Conservation (phyloP, 352 stramenopile genomes). For the Aphanomyces cochlioides region DNA sequence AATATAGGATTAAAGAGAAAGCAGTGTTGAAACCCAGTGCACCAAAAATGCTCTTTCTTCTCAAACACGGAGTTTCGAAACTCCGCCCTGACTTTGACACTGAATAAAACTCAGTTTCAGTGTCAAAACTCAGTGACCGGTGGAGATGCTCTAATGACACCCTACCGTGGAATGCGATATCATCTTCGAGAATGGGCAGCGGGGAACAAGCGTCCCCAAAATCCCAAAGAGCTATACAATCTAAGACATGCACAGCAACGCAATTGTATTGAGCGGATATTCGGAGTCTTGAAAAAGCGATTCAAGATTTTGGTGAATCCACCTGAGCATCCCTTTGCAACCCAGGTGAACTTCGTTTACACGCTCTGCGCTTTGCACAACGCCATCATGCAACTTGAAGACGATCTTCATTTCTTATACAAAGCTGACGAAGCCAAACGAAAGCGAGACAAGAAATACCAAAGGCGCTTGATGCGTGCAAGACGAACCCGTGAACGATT, state of each 20-base stretch:
- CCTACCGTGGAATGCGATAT: constrained; percentile 32
- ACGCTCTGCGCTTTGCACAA: constrained; percentile 1
- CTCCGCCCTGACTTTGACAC: too few relatives aligned
- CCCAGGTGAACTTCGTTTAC: neutral
- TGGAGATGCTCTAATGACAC: constrained; percentile 29
- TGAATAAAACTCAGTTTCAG: too few relatives aligned
- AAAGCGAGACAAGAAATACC: constrained; percentile 4
- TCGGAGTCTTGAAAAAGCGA: constrained; percentile 31
- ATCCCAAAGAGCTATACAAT: constrained; percentile 35
- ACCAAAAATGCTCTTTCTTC: too few relatives aligned
- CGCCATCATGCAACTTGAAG: neutral
- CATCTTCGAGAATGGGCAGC: constrained; percentile 31
- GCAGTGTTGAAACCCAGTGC: too few relatives aligned
- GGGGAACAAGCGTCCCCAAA: constrained; percentile 26
- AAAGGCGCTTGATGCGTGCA: neutral
- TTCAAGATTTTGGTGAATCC: constrained; percentile 1
- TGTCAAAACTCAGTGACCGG: too few relatives aligned
- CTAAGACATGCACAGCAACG: constrained; percentile 30
- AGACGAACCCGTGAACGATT: neutral
- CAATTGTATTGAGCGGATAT: constrained; percentile 32
- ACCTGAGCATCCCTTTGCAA: neutral
- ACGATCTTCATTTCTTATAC: neutral
- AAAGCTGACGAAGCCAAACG: constrained; percentile 5
- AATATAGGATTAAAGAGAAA: too few relatives aligned
- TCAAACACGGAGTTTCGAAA: too few relatives aligned